Evolutionary conservation across 2,329 filamentous ascomycete species (phyloP), one percentile per base, ranked within the genome.

Genomic region (Sporothrix pallida): DNA sequence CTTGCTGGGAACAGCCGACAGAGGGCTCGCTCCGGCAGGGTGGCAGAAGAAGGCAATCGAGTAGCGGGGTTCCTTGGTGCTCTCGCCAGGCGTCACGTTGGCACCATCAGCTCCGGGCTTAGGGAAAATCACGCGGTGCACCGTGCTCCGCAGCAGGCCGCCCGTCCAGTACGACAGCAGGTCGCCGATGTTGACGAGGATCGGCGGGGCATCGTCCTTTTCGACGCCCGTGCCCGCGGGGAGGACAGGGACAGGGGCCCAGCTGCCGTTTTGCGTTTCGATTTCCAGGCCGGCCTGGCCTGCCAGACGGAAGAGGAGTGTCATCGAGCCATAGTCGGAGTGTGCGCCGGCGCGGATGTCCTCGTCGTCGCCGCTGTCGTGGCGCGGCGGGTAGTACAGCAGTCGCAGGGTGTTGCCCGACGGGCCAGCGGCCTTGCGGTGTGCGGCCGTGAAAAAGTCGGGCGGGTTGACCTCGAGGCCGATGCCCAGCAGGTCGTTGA

Each of bases 311-410:
- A 99, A 98, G 12, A 98, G 88, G n/a, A 91, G 84, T 1, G 89
- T 91, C 74, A 91, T 82, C 74, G 87, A 89, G 73, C 90, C 90
- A 82, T 97, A 97, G 83, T 98, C 95, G 4, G 92, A 95, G 82
- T 98, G 95, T 0, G 95, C 94, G 73, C 95, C 96, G 7, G 95
- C 95, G 42, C 95, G 91, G 75, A 98, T 89, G 79, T 95, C 93
- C 72, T 84, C 79, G 70, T 50, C 50, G 9, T 81, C 78, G 65
- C 81, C 78, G 54, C 79, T 80, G 6, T 80, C 71, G 74, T 77
- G 77, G 8, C 86, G 83, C 1, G 89, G 86, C 0, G 92, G 92
- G 82, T 94, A 95, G 82, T 90, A 89, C 0, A 98, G 88, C 77
- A 93, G 86, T 44, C 93, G 90, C 15, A 94, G 85, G 78, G 88